These are phyloP conservation scores for Raphanus raphanistrum DNA, from an alignment of 345 rosid genomes.

Conservation along the genomic window DNA sequence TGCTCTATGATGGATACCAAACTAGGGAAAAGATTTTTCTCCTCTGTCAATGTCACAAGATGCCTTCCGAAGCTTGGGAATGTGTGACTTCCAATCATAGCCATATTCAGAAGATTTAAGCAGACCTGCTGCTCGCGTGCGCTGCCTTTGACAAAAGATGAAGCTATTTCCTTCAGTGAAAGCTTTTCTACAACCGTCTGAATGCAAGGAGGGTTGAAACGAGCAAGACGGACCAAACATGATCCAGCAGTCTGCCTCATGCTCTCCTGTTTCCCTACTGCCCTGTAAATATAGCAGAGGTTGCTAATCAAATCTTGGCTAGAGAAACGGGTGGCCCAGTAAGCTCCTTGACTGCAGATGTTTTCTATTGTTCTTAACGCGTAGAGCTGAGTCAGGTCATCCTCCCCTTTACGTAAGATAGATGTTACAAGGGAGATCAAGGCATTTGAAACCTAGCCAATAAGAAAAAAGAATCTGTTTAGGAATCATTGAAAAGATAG, in stretches of 20 bases:
- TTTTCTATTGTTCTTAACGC: conserved; percentile 95
- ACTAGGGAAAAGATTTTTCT: conserved; percentile 70
- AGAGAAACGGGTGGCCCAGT: conserved; percentile 84
- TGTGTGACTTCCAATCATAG: conserved; percentile 77
- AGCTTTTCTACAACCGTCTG: conserved; percentile 77
- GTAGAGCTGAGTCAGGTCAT: conserved; percentile 90
- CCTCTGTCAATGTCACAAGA: conserved; percentile 71
- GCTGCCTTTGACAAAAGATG: conserved; percentile 77
- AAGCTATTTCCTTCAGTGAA: conserved; percentile 72
- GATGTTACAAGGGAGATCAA: conserved; percentile 88
- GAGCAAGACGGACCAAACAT: conserved; percentile 90
- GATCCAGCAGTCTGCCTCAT: conserved; percentile 97
- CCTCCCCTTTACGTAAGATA: conserved; percentile 92
- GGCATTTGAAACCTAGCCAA: conserved; percentile 83
- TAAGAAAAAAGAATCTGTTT: conserved; percentile 16
- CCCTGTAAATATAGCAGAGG: conserved; percentile 82
- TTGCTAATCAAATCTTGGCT: conserved; percentile 88
- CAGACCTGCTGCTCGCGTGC: conserved; percentile 92
- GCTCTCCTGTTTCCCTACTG: conserved; percentile 91
- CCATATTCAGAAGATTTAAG: conserved; percentile 83
- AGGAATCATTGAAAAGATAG: conserved; percentile 9
- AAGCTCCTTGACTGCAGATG: conserved; percentile 88
- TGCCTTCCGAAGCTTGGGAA: conserved; percentile 74
- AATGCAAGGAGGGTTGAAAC: conserved; percentile 78
- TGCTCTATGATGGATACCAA: conserved; percentile 83